Percentiles rank a stretch among this genome's conserved stretches.
Conservation (phyloP, 2,329 filamentous ascomycete species). For the Epichloe amarillans region DNA sequence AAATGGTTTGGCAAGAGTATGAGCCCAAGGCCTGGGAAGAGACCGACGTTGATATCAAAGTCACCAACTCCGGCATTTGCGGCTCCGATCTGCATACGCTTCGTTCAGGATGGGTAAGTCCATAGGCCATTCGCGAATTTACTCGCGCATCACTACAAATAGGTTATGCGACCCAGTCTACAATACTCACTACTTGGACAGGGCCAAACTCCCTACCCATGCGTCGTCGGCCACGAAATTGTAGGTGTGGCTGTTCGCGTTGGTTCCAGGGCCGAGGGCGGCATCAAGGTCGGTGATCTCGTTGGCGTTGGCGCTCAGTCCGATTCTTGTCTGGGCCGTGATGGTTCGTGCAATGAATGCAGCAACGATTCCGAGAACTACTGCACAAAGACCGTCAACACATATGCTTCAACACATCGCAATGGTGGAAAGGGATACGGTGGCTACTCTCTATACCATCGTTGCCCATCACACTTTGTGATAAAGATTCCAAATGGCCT, state of each 20-base stretch:
- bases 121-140: constrained; percentile 1
- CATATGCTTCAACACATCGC: constrained; percentile 31
- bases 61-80: constrained; percentile 55
- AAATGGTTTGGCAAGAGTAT: constrained; percentile 42
- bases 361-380: constrained; percentile 26
- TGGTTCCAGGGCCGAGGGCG: constrained; percentile 29
- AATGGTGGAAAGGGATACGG: constrained; percentile 30
- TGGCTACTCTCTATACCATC: constrained; percentile 28
- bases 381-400: constrained; percentile 31
- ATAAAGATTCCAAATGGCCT: constrained; percentile 32
- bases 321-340: constrained; percentile 34
- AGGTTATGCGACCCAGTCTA: neutral
- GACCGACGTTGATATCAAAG: constrained; percentile 49
- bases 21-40: constrained; percentile 55
- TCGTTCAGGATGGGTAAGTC: constrained; percentile 35
- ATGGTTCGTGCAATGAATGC: constrained; percentile 28
- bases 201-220: constrained; percentile 20
- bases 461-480: constrained; percentile 31
- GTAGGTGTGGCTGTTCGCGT: constrained; percentile 44
- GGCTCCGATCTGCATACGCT: constrained; percentile 48
- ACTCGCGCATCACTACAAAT: neutral
- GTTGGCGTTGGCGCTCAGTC: constrained; percentile 51
- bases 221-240: constrained; percentile 53
- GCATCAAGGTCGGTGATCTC: constrained; percentile 47
- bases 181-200: neutral